Conservation (phyloP, 1,139 yeast genomes). For the Hyphopichia buzzinii region DNA sequence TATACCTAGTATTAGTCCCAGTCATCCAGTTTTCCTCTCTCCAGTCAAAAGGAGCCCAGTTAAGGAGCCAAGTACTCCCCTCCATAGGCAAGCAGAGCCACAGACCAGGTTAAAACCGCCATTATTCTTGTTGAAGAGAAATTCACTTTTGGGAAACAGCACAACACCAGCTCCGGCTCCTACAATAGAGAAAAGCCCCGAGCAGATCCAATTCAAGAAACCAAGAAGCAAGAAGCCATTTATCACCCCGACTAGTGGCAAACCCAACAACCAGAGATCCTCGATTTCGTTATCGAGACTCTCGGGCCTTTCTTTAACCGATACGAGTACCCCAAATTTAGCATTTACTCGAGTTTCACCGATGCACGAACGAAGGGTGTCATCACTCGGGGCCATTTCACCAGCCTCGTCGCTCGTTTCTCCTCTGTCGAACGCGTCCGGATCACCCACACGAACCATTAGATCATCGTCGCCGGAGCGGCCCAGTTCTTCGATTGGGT, state of each 20-base stretch:
- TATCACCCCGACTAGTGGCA: neutral
- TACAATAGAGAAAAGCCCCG: neutral
- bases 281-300: slow-evolving; percentile 2
- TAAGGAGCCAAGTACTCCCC: neutral
- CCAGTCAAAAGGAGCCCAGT: slow-evolving; percentile 10
- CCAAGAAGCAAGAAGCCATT: neutral
- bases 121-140: slow-evolving; percentile 4
- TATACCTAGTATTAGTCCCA: slow-evolving; percentile 33
- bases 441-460: slow-evolving; percentile 4
- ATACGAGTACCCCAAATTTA: slow-evolving; percentile 3
- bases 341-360: slow-evolving; percentile 1
- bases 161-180: slow-evolving; percentile 6
- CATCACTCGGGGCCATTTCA: slow-evolving; percentile 2
- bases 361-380: neutral
- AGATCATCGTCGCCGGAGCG: slow-evolving; percentile 33
- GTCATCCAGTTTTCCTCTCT: slow-evolving; percentile 31
- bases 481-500: slow-evolving; percentile 34
- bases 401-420: slow-evolving; percentile 3
- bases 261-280: slow-evolving; percentile 1
- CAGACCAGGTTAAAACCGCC: slow-evolving; percentile 9
- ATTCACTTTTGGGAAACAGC: slow-evolving; percentile 1
- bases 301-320: slow-evolving; percentile 2
- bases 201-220: neutral
- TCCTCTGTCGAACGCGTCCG: slow-evolving; percentile 1
- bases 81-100: neutral